Evolutionary conservation across 129 eudicot genomes (phyloP).

Genomic region (Mikania micrantha): DNA sequence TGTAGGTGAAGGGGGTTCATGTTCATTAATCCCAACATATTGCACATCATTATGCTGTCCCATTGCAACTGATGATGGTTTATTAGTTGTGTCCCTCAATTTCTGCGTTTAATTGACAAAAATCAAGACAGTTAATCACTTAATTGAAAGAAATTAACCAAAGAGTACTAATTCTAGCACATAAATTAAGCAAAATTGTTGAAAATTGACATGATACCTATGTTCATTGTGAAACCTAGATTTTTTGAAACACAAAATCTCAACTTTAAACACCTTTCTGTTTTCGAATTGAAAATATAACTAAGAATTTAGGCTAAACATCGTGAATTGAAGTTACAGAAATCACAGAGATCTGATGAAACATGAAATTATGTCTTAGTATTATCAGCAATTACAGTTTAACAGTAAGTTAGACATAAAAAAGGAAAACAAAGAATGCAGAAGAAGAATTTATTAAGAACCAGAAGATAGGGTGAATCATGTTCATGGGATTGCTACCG

Average conservation of each 20-base stretch:
- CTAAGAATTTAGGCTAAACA: neutral
- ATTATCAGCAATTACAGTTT: neutral
- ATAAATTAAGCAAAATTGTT: neutral
- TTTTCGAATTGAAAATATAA: neutral
- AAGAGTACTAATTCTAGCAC: neutral
- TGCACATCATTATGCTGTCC: conserved; percentile 33
- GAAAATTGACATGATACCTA: neutral
- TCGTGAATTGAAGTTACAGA: neutral
- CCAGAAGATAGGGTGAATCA: no score
- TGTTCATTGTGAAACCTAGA: conserved; percentile 11
- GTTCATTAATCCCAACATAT: conserved; percentile 40
- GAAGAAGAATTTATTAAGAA: no score
- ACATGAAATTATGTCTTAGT: neutral
- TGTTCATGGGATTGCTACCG: no score
- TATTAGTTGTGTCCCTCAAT: conserved; percentile 30
- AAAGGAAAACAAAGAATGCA: no score
- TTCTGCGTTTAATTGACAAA: conserved; percentile 37
- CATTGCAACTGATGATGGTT: conserved; percentile 42
- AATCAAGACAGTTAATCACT: neutral
- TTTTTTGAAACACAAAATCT: neutral
- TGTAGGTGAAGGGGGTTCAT: conserved; percentile 42
- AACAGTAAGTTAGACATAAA: neutral
- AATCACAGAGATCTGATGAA: conserved; percentile 7
- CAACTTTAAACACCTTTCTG: neutral
- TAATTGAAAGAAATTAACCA: neutral